Conservation (phyloP, 306 rosid species). For the Sicyos edulis region DNA sequence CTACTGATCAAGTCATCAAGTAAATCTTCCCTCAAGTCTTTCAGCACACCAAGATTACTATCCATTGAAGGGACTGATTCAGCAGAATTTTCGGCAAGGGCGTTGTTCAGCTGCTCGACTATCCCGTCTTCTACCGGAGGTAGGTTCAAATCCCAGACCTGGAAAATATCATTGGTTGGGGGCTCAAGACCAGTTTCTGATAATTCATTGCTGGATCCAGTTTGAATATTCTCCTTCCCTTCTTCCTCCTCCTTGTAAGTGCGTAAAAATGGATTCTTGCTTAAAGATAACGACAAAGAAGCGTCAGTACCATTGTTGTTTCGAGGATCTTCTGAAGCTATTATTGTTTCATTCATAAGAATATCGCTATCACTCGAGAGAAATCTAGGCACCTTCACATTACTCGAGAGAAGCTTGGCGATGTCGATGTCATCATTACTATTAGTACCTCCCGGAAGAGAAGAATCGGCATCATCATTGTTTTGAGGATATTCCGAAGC, state of each 20-base stretch:
- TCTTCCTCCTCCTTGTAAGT: conserved; percentile 10
- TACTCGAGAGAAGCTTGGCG: not conserved
- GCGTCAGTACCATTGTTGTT: not conserved
- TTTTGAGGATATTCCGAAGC: not conserved
- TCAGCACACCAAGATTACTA: not conserved
- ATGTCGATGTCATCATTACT: not conserved
- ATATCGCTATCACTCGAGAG: not conserved
- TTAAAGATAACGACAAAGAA: not conserved
- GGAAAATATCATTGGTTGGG: conserved; percentile 15
- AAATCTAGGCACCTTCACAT: not conserved
- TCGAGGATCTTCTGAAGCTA: not conserved
- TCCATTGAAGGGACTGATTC: not conserved
- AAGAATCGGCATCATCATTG: not conserved
- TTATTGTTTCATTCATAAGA: conserved; percentile 8
- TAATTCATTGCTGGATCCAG: not conserved
- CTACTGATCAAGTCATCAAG: not conserved
- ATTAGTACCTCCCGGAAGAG: not conserved
- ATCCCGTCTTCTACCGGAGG: conserved; percentile 4
- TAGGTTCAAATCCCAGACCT: conserved; percentile 13
- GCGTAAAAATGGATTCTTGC: conserved; percentile 10
- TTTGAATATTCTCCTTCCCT: conserved; percentile 11
- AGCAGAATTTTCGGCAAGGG: not conserved
- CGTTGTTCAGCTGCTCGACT: not conserved
- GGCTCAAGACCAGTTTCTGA: not conserved
- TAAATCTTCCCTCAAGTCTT: not conserved